phyloP scores from a whole-genome alignment of 805 yeast species.

The Candida silvatica region DNA sequence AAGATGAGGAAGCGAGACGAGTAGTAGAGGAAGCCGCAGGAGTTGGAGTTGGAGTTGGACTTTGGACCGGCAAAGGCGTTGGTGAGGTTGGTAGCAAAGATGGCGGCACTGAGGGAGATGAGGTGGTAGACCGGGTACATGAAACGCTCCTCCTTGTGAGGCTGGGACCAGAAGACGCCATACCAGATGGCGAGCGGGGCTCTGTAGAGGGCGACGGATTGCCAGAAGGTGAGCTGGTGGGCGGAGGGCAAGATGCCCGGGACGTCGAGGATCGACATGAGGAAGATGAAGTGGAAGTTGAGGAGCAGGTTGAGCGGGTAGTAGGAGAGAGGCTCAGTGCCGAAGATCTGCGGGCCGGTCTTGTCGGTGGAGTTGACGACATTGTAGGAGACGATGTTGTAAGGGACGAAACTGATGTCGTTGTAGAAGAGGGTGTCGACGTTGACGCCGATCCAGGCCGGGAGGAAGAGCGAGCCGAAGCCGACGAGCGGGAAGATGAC shows the following conservation, averaged over 20 bases:
- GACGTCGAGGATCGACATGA: conserved; percentile 33
- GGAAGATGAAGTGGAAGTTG: conserved; percentile 57
- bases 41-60: too few species aligned
- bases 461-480: conserved; percentile 8
- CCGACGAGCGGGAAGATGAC: conserved; percentile 11
- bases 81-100: conserved; percentile 4
- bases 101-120: conserved; percentile 53
- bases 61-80: background rate
- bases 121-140: conserved; percentile 78
- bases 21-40: conserved; percentile 1
- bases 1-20: conserved; percentile 4
- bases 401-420: conserved; percentile 58
- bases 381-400: conserved; percentile 77
- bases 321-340: conserved; percentile 71
- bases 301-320: conserved; percentile 60
- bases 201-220: conserved; percentile 7
- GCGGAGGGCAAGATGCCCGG: conserved; percentile 6
- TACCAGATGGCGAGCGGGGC: conserved; percentile 49
- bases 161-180: conserved; percentile 58
- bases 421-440: conserved; percentile 60
- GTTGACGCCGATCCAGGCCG: conserved; percentile 14
- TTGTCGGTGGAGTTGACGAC: conserved; percentile 58
- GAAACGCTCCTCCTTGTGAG: conserved; percentile 92
- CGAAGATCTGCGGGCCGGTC: conserved; percentile 87
- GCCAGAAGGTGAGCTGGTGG: background rate